Evolutionary conservation across 108 stramenopile species (phyloP).

Genomic region (Cyclotella atomus): DNA sequence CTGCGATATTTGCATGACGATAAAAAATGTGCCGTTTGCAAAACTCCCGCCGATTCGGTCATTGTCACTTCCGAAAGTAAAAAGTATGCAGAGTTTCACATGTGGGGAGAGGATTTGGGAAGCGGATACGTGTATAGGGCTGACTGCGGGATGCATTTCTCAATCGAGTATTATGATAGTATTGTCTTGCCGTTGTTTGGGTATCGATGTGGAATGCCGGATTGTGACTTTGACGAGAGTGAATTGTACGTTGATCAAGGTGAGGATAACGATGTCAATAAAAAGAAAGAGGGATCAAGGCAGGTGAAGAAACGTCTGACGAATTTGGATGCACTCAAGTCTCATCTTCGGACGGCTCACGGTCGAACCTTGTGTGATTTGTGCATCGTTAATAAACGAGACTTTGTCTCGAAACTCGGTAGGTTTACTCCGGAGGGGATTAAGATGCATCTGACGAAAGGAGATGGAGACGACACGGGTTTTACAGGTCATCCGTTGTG

Average conservation of each 20-base stretch:
- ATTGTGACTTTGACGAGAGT: constrained; percentile 53
- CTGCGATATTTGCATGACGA: constrained; percentile 76
- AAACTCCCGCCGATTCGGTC: constrained; percentile 64
- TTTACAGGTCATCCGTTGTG: constrained; percentile 86
- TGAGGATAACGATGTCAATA: background rate
- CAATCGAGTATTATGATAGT: constrained; percentile 52
- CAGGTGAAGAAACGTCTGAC: constrained; percentile 34
- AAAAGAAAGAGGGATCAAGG: constrained; percentile 9
- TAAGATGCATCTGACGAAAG: constrained; percentile 67
- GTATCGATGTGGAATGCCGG: constrained; percentile 54
- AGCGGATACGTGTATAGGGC: constrained; percentile 53
- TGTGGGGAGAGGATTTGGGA: constrained; percentile 72
- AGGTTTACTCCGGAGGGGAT: constrained; percentile 71
- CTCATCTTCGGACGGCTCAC: constrained; percentile 78
- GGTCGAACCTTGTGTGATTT: constrained; percentile 70
- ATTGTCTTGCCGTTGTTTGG: constrained; percentile 70
- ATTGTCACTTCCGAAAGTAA: constrained; percentile 49
- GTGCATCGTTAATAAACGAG: constrained; percentile 81
- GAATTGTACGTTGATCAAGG: constrained; percentile 32
- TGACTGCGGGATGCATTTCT: constrained; percentile 85
- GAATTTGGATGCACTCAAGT: constrained; percentile 56
- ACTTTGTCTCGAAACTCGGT: constrained; percentile 72
- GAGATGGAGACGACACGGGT: constrained; percentile 71
- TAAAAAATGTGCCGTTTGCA: constrained; percentile 82
- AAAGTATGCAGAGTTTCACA: constrained; percentile 63